Evolutionary conservation across 139 green algal genomes (phyloP), one percentile per base, ranked within the genome.

Genomic region (Chlorella ohadii): DNA sequence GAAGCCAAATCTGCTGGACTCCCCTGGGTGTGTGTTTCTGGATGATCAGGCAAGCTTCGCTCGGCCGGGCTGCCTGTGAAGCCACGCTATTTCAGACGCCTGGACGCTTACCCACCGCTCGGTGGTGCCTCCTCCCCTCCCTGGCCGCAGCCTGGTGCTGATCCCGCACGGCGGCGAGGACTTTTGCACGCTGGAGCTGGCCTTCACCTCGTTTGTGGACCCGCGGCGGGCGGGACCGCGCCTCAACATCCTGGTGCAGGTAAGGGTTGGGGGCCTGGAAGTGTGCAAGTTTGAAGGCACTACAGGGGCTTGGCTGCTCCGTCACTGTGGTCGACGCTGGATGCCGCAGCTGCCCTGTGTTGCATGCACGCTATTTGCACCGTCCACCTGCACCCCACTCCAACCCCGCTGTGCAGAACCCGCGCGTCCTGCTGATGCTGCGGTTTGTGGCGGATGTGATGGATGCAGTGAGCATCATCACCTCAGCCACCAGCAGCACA

Each of bases 391-490:
- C 31, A 11, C 39, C 65, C 13, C 3, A 0, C 71, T 5, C 17
- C 38, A 27, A 28, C n/a, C n/a, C n/a, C n/a, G n/a, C n/a, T n/a
- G n/a, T n/a, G 81, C 70, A 86, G 34, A 93, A 92, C 67, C 88
- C 89, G 11, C 85, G 87, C 19, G 72, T 93, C 38, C 63, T 93
- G 33, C 56, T 90, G 38, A 75, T 93, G 13, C 89, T 93, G 78
- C 86, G 89, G 71, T 93, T 93, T 72, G 65, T 93, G 38, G 31
- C 70, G 0, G 89, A 93, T 81, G 78, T 92, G 36, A 34, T 90
- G 64, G 61, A 85, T 36, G 89, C 85, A 0, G 44, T 91, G 13
- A 57, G 71, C 72, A 92, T 93, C 72, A 88, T 93, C 76, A 68
- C 57, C 38, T 63, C 71, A 0, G 81, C 81, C 2, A 57, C 71